Evolutionary conservation across 1,284 basidiomycete species (phyloP), one percentile per base, ranked within the genome.

Genomic region (Malassezia sp.): DNA sequence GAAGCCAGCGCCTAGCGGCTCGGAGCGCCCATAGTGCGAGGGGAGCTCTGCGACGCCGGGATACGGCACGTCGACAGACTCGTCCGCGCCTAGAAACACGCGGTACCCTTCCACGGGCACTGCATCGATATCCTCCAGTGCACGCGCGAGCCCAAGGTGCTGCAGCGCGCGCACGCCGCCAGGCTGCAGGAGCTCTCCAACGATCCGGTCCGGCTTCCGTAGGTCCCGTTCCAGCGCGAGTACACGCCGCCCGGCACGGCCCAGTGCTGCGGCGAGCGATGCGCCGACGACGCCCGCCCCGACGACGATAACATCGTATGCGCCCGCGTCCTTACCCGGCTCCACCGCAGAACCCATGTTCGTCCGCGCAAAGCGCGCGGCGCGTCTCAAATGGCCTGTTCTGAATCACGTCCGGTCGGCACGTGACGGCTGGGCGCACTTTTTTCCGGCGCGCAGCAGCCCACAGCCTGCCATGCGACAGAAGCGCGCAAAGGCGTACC

Each of bases 121-220:
- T 1, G 90, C 82, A 70, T 89, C 91, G 47, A 97, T 93, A 17
- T 78, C 81, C 24, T 91, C 83, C 35, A 95, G 73, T 5, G 74
- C 74, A 42, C 80, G 79, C 18, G 60, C 65, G 60, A 97, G 72
- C 1, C 88, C 90, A 15, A 99, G 79, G 44, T 78, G 73, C 52
- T 79, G 73, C 38, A 97, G 74, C 0, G 87, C 82, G 3, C 76
- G 75, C 17, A 90, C 81, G 5, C 93, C 93, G 1, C 85, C 90
- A 0, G 93, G 93, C 66, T 97, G 91, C 17, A 99, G 75, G 1
- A 97, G 80, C 72, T 99, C 93, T 28, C 93, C 91, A 29, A 97
- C 91, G 60, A 99, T 96, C 20, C 91, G 79, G 75, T 96, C 88
- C 0, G 93, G 91, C 71, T 90, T 84, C 0, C 81, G 76, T 10